Percentiles rank a stretch among this genome's conserved stretches.
Conservation (phyloP, 768 basidiomycete genomes). For the Leccinellum rugosiceps region DNA sequence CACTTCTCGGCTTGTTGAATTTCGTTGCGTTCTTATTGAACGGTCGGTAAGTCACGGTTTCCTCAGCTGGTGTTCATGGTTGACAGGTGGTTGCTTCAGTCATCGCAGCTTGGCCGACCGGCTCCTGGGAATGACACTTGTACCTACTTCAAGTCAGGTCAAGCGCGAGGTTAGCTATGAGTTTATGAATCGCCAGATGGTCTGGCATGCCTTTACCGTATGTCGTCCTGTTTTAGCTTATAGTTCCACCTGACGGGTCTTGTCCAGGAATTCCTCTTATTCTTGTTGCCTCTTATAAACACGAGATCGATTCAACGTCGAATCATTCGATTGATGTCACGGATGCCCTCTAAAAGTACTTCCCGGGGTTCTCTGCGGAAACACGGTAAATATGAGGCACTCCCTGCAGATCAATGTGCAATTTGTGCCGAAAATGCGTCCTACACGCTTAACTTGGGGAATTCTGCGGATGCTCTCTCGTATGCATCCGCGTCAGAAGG, state of each 20-base stretch:
- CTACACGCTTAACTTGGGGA: conserved; percentile 53
- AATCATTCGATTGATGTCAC: conserved; percentile 36
- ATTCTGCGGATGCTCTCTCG: conserved; percentile 48
- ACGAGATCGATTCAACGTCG: conserved; percentile 61
- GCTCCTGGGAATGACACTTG: conserved; percentile 68
- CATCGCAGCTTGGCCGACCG: conserved; percentile 85
- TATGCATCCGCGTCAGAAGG: conserved; percentile 21
- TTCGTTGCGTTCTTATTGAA: conserved; percentile 84
- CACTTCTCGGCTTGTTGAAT: conserved; percentile 62
- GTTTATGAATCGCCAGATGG: conserved; percentile 99
- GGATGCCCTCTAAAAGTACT: conserved; percentile 19
- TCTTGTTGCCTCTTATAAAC: conserved; percentile 83
- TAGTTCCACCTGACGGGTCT: neutral
- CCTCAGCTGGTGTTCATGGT: neutral
- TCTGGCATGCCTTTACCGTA: conserved; percentile 98
- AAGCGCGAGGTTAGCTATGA: conserved; percentile 93
- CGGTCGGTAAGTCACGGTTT: conserved; percentile 59
- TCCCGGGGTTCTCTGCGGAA: conserved; percentile 12
- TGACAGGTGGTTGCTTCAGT: conserved; percentile 43
- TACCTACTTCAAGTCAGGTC: conserved; percentile 64
- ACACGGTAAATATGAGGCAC: conserved; percentile 63
- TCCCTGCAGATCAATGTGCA: conserved; percentile 78
- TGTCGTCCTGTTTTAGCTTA: conserved; percentile 22
- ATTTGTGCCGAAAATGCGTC: conserved; percentile 83
- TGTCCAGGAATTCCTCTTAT: conserved; percentile 90